Percentiles rank a stretch among this genome's conserved stretches.
These are phyloP conservation scores for Parasitella parasitica DNA, from an alignment of 371 early-diverging fungal genomes.

Conservation along the genomic window DNA sequence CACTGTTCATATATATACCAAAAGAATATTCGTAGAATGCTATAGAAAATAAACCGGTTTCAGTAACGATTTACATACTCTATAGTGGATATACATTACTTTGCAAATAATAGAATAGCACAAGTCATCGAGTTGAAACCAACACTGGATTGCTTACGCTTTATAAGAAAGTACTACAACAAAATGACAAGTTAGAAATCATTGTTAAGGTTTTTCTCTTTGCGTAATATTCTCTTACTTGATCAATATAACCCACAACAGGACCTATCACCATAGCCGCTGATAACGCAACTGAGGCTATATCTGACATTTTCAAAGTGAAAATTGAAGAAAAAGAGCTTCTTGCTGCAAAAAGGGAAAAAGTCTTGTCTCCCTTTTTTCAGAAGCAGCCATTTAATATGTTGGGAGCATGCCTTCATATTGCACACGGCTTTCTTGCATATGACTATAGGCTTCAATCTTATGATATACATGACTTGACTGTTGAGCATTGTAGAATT, in stretches of 20 bases:
- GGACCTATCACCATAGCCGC: conserved; percentile 28
- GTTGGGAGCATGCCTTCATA: too few species aligned
- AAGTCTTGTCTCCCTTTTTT: not conserved
- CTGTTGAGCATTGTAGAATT: too few species aligned
- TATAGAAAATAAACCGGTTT: too few species aligned
- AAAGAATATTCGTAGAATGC: conserved; percentile 58
- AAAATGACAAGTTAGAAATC: not conserved
- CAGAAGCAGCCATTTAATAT: too few species aligned
- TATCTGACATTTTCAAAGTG: not conserved
- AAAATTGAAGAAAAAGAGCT: not conserved
- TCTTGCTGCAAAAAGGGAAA: not conserved
- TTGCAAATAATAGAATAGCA: conserved; percentile 30
- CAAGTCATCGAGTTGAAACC: conserved; percentile 33
- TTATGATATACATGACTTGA: too few species aligned
- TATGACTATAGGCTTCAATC: too few species aligned
- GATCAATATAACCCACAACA: conserved; percentile 30
- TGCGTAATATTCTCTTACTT: conserved; percentile 12
- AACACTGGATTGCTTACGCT: conserved; percentile 28
- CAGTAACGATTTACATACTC: too few species aligned
- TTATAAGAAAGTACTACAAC: conserved; percentile 26
- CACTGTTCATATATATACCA: conserved; percentile 49
- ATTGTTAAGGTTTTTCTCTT: not conserved
- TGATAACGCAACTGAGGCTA: conserved; percentile 17
- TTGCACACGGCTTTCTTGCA: too few species aligned
- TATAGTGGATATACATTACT: conserved; percentile 19